Evolutionary conservation across 768 basidiomycete species (phyloP).

Genomic region (Lactarius evosmus): DNA sequence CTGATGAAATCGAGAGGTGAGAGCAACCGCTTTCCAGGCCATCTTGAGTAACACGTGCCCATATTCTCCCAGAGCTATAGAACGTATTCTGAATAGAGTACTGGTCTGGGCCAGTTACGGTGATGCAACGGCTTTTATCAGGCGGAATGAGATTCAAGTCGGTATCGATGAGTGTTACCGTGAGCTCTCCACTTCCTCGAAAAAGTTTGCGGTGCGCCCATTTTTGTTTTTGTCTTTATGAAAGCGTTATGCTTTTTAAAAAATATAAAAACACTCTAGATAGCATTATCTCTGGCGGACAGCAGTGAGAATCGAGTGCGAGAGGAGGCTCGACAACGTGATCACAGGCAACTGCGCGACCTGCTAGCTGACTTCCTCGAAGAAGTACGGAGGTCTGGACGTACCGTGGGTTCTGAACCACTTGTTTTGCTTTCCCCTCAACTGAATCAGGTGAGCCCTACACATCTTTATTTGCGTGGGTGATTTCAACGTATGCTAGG

Average conservation of each 20-base stretch:
- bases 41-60: background rate
- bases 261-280: background rate
- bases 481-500: background rate
- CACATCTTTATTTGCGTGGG: background rate
- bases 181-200: conserved; percentile 39
- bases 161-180: conserved; percentile 40
- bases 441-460: conserved; percentile 1
- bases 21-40: background rate
- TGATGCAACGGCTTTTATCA: conserved; percentile 31
- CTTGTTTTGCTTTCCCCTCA: background rate
- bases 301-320: background rate
- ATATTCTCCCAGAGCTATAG: conserved; percentile 6
- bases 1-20: conserved; percentile 17
- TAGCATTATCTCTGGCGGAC: background rate
- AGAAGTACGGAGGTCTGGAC: conserved; percentile 1
- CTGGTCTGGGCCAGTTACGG: background rate
- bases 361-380: background rate
- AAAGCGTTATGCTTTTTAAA: background rate
- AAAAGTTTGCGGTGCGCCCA: conserved; percentile 38
- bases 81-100: conserved; percentile 4
- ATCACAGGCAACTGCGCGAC: background rate
- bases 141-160: conserved; percentile 41
- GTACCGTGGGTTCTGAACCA: background rate
- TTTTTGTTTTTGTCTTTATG: background rate
- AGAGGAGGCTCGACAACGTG: background rate